phyloP scores from a whole-genome alignment of 202 grass and related monocot species.

The Sporobolus alterniflorus region DNA sequence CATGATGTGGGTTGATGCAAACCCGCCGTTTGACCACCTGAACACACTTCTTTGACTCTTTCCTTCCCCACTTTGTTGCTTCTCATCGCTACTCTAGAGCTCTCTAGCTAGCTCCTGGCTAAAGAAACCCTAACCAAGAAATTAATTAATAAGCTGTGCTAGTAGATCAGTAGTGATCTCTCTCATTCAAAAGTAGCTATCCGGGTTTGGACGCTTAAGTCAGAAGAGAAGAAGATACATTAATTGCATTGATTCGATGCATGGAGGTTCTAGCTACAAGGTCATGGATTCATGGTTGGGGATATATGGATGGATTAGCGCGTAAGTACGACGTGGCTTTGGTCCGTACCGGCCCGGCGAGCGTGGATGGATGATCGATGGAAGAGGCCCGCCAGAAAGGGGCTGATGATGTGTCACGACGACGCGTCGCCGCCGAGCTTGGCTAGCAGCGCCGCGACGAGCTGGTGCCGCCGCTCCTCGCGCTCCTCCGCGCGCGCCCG shows the following conservation, averaged over 20 bases:
- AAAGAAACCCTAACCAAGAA: constrained; percentile 52
- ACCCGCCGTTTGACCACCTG: constrained; percentile 32
- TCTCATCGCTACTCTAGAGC: no score
- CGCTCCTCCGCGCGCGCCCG: constrained; percentile 73
- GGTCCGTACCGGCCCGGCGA: constrained; percentile 44
- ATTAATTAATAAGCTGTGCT: not conserved
- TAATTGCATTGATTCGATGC: constrained; percentile 9
- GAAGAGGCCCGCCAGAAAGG: no score
- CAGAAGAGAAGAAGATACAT: not conserved
- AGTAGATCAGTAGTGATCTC: not conserved
- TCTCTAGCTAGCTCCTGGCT: no score
- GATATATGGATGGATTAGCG: not conserved
- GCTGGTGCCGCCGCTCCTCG: constrained; percentile 70
- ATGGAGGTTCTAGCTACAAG: no score
- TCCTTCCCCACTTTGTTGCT: no score
- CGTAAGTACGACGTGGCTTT: not conserved
- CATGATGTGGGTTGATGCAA: constrained; percentile 6
- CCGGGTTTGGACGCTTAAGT: not conserved
- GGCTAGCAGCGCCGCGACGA: constrained; percentile 62
- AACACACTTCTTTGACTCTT: constrained; percentile 7
- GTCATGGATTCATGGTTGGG: not conserved
- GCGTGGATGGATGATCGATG: not conserved
- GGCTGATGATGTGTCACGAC: not conserved
- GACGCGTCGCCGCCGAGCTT: constrained; percentile 61
- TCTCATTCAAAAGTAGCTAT: not conserved